A percentile compares a stretch with the other conserved stretches of the same genome.
phyloP scores from a whole-genome alignment of 2,329 filamentous ascomycete species.

The Hysterium pulicare region DNA sequence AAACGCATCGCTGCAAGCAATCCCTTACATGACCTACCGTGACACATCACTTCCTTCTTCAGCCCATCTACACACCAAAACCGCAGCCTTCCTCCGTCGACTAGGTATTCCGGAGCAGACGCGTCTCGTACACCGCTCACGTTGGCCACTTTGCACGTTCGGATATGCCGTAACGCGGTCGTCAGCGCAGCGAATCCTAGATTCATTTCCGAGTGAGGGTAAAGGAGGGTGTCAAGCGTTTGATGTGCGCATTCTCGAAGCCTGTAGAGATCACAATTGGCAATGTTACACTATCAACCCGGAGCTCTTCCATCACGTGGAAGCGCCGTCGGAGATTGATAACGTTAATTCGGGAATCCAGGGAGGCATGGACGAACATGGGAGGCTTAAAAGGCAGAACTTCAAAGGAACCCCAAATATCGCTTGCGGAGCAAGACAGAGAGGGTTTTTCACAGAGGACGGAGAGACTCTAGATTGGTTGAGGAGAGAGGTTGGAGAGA shows the following conservation, averaged over 20 bases:
- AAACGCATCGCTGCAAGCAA: slow-evolving; percentile 9
- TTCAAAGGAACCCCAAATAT: slow-evolving; percentile 27
- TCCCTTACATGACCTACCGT: slow-evolving; percentile 21
- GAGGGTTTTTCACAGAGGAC: slow-evolving; percentile 20
- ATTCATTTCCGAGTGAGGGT: slow-evolving; percentile 17
- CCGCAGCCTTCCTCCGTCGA: slow-evolving; percentile 21
- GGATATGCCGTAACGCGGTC: slow-evolving; percentile 36
- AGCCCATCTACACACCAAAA: slow-evolving; percentile 22
- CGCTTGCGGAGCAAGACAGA: slow-evolving; percentile 27
- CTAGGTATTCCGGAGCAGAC: slow-evolving; percentile 23
- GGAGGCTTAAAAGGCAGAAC: not conserved
- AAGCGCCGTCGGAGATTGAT: slow-evolving; percentile 31
- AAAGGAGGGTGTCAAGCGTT: slow-evolving; percentile 24
- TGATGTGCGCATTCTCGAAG: slow-evolving; percentile 39
- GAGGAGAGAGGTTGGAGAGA: slow-evolving; percentile 18
- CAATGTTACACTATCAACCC: slow-evolving; percentile 36
- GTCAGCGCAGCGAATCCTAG: slow-evolving; percentile 29
- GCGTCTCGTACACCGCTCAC: slow-evolving; percentile 32
- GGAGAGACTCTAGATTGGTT: slow-evolving; percentile 21
- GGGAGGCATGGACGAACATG: slow-evolving; percentile 6
- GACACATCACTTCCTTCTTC: slow-evolving; percentile 29
- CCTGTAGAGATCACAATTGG: slow-evolving; percentile 34
- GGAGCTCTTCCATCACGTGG: slow-evolving; percentile 40
- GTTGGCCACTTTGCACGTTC: slow-evolving; percentile 40
- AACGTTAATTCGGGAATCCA: slow-evolving; percentile 16